phyloP scores from a whole-genome alignment of 2,329 filamentous ascomycete genomes.

The Parascedosporium putredinis region DNA sequence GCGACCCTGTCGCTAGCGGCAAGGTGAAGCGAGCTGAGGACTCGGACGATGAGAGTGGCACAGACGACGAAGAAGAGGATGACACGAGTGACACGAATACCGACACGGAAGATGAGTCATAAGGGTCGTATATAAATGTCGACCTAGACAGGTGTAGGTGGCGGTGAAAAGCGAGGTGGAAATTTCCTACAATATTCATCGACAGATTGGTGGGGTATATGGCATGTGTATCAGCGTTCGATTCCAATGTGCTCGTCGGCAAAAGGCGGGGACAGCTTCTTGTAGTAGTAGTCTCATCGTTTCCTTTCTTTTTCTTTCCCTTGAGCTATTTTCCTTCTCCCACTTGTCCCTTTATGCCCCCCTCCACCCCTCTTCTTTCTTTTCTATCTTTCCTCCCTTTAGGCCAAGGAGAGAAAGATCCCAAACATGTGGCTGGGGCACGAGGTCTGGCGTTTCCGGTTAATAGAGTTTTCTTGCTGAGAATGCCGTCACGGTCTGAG shows the following conservation, averaged over 20 bases:
- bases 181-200: background rate
- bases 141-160: too few relatives aligned
- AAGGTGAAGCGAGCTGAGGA: conserved; percentile 42
- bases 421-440: conserved; percentile 3
- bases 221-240: conserved; percentile 6
- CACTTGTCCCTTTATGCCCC: too few relatives aligned
- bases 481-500: background rate
- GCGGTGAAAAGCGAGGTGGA: too few relatives aligned
- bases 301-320: conserved; percentile 1
- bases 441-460: conserved; percentile 3
- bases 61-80: conserved; percentile 56
- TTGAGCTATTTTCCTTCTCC: conserved; percentile 7
- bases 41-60: conserved; percentile 73
- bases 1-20: conserved; percentile 46
- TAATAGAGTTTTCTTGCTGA: conserved; percentile 7
- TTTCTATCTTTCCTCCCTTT: background rate
- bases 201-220: background rate
- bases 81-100: conserved; percentile 61
- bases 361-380: background rate
- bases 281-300: conserved; percentile 9
- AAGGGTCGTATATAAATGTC: conserved; percentile 11
- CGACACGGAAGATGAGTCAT: conserved; percentile 54
- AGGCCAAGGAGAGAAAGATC: conserved; percentile 1
- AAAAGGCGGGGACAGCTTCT: conserved; percentile 6
- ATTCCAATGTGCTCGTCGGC: conserved; percentile 3